These are phyloP conservation scores for Trichomonas gallinae DNA, from an alignment of 208 protist species.

Conservation along the genomic window DNA sequence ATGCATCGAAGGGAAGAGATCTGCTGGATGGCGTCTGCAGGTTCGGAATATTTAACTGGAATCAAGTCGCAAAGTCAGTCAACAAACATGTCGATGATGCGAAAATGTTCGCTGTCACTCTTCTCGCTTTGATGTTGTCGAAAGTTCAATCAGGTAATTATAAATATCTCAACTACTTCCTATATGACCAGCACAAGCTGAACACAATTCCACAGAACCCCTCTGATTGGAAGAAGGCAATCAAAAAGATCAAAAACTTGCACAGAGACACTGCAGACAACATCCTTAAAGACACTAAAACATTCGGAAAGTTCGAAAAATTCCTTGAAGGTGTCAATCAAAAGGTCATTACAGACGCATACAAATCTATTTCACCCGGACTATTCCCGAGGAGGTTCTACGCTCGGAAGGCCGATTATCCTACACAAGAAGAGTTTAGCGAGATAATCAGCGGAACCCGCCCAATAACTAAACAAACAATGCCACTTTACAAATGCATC, in stretches of 20 bases:
- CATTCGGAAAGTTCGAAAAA: not conserved
- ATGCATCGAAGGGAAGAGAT: not conserved
- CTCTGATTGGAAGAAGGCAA: not conserved
- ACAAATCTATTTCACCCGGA: not conserved
- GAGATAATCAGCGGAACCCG: not conserved
- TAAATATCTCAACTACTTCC: not conserved
- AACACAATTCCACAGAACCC: not conserved
- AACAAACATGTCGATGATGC: not conserved
- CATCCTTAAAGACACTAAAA: not conserved
- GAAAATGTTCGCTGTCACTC: not conserved
- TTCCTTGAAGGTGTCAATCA: not conserved
- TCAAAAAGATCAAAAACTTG: not conserved
- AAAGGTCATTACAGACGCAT: not conserved
- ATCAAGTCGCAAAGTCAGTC: not conserved
- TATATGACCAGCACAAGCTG: not conserved
- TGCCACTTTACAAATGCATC: not conserved
- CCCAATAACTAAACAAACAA: not conserved
- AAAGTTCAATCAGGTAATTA: not conserved
- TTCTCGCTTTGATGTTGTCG: not conserved
- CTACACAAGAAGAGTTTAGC: not conserved
- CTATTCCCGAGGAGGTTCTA: not conserved
- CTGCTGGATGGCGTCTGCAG: not conserved
- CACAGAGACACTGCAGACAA: not conserved
- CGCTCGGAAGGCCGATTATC: not conserved
- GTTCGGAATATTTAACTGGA: not conserved